Base-by-base conservation (phyloP, 2,329 filamentous ascomycete genomes). In the Fusarium buxicola region DNA sequence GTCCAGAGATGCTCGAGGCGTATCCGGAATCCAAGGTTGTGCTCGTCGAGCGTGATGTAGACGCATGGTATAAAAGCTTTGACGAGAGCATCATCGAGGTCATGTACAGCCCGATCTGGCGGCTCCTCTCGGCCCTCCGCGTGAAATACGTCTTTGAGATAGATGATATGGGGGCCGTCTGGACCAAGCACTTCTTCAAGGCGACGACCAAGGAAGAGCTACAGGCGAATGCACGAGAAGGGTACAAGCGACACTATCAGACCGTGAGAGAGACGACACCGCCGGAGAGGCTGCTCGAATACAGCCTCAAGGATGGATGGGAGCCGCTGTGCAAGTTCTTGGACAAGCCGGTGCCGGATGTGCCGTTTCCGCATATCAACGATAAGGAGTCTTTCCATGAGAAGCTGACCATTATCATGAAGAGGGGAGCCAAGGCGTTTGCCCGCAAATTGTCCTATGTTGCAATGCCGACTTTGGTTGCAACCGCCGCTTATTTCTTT, bases 11-110 rank as follows among this genome's bases (percentile, higher is more conserved):
- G 16, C 38, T 63, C 4, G 45, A 51, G 5, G 63, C 63, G 1
- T 66, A 66, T 12, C 63, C 63, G 5, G 49, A 66, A 27, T 40
- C 62, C 18, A 66, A 66, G 34, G 55, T 66, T 1, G 43, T 66
- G 0, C 59, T 66, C 2, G 52, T 60, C 8, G 28, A 63, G 38
- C 63, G 59, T 12, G 63, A 66, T 8, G 9, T 60, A 4, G 46
- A 66, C 7, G 48, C 63, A 3, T 63, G 58, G 59, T 61, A 54
- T 12, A 61, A 39, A 6, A 66, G 63, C 25, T 61, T 53, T 24
- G 15, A 55, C 9, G 58, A 63, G 5, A 58, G 49, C 3, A 21
- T 66, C 8, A 41, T 64, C 5, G 38, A 30, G 30, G 36, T 54
- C 10, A 21, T 52, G 25, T 15, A 48, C 4, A 66, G 48, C 11